phyloP scores from a whole-genome alignment of 2,329 filamentous ascomycete species.

The Aspergillus pseudonomiae region DNA sequence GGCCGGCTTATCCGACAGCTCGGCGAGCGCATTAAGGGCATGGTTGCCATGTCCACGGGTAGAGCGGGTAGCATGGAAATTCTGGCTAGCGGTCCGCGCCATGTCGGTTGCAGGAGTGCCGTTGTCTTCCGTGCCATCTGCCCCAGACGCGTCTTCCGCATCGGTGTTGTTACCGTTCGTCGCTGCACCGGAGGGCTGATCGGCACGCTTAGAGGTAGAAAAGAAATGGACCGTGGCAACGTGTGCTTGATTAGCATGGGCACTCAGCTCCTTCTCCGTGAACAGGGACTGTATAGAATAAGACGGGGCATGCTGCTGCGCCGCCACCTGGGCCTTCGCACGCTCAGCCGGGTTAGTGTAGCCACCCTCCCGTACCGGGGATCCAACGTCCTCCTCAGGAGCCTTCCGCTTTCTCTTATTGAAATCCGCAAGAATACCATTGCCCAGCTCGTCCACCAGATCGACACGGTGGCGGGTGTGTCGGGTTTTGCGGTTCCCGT shows the following conservation, averaged over 20 bases:
- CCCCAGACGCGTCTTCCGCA: constrained; percentile 39
- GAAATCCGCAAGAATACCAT: constrained; percentile 50
- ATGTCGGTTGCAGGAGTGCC: constrained; percentile 56
- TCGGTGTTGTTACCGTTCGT: constrained; percentile 47
- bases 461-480: constrained; percentile 62
- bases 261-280: constrained; percentile 67
- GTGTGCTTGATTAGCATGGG: constrained; percentile 64
- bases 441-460: constrained; percentile 55
- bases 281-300: constrained; percentile 68
- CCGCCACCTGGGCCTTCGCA: constrained; percentile 55
- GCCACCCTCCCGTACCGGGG: constrained; percentile 56
- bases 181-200: constrained; percentile 42
- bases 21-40: constrained; percentile 58
- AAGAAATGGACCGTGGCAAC: constrained; percentile 62
- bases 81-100: constrained; percentile 63
- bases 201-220: constrained; percentile 55
- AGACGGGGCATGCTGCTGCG: constrained; percentile 60
- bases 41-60: constrained; percentile 56
- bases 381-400: constrained; percentile 61
- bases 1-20: constrained; percentile 56
- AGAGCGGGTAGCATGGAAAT: constrained; percentile 58
- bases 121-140: constrained; percentile 44
- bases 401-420: constrained; percentile 63
- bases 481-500: constrained; percentile 65
- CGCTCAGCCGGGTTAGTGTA: constrained; percentile 55